phyloP scores from a whole-genome alignment of 176 grass and related monocot species.

The Eragrostis curvula region DNA sequence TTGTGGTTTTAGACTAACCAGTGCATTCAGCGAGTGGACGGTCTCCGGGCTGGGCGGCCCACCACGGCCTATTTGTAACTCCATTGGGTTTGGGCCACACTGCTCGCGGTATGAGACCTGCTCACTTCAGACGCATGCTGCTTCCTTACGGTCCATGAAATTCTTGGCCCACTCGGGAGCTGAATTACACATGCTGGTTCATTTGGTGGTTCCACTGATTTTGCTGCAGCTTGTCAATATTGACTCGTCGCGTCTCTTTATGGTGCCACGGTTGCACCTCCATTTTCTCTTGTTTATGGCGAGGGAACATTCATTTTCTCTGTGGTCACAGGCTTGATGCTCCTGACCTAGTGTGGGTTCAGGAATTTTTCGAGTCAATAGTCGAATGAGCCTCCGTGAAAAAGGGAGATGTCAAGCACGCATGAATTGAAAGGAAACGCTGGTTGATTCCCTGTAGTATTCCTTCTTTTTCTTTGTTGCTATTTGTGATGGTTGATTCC shows the following conservation, averaged over 20 bases:
- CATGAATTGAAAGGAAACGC: not conserved
- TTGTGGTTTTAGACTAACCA: too few species aligned
- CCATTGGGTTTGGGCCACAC: not conserved
- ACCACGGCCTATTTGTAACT: not conserved
- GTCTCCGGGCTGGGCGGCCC: not conserved
- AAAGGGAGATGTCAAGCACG: not conserved
- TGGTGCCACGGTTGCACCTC: too few species aligned
- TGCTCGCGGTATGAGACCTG: not conserved
- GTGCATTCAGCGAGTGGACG: too few species aligned
- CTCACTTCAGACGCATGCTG: not conserved
- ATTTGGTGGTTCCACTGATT: too few species aligned
- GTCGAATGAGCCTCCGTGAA: not conserved
- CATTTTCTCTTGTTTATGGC: too few species aligned
- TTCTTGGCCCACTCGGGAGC: not conserved
- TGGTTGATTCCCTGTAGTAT: not conserved
- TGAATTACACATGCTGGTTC: too few species aligned
- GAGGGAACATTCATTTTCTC: too few species aligned
- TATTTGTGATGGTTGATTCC: not conserved
- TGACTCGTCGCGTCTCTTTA: too few species aligned
- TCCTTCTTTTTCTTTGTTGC: too few species aligned
- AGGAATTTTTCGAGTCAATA: not conserved
- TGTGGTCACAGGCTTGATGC: too few species aligned
- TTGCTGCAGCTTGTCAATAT: too few species aligned
- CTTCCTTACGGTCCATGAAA: not conserved
- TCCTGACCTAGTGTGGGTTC: not conserved